Evolutionary conservation across 1,139 yeast species (phyloP), one percentile per base, ranked within the genome.

Genomic region (Ashbya aceris): DNA sequence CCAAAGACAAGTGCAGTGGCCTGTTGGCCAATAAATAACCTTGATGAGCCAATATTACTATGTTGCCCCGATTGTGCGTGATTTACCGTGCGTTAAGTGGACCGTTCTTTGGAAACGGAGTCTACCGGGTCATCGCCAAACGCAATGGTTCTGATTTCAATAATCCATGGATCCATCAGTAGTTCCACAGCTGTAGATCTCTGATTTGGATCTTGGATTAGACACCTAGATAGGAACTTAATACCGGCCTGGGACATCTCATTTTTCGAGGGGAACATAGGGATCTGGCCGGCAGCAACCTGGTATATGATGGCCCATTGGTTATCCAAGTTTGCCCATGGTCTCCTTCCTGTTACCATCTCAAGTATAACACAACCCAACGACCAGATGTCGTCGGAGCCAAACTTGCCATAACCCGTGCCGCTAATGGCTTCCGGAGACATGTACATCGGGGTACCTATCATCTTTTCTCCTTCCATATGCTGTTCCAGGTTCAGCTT

Each of bases 361-460:
- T 83, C 91, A 29, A 82, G 62, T 2, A 82, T 80, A 63, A 87
- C 83, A 58, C 93, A 83, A 7, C 93, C 93, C 35, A 83, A 67
- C 1, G 93, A 81, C 93, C 93, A 83, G 28, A 83, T 77, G 61
- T 83, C 98, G 39, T 76, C 73, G 4, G 78, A 74, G 58, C 81
- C 81, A 62, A 56, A 73, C 7, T 82, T 79, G 1, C 94, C 94
- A 53, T 74, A 79, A 45, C 76, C 73, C 3, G 79, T 69, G 1
- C 96, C 96, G 1, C 94, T 84, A 44, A 91, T 87, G 0, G 86
- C 87, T 59, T 91, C 98, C 0, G 98, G 98, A 0, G 97, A 85
- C 98, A 91, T 91, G 63, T 91, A 91, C 97, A 91, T 91, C 12
- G 98, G 98, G 0, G 98, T 91, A 40, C 98, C 98, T 1, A 94